These are phyloP conservation scores for Inonotus obliquus DNA, from an alignment of 1,284 basidiomycete genomes.

Conservation along the genomic window DNA sequence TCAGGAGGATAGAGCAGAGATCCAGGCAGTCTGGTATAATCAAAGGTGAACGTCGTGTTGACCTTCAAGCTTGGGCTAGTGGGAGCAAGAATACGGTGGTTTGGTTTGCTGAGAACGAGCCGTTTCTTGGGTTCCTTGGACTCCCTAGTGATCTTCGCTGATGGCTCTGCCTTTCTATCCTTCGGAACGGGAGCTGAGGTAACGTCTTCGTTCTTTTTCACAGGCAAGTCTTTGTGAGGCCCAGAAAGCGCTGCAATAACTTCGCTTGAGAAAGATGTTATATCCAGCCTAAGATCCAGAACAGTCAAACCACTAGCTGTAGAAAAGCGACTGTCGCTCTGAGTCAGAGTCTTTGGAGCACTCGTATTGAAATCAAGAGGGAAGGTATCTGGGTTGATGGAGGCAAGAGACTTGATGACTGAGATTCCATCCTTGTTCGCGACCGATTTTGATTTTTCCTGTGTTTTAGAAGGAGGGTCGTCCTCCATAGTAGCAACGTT, in stretches of 20 bases:
- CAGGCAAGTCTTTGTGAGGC: not conserved
- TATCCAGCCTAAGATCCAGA: not conserved
- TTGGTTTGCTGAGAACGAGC: conserved; percentile 8
- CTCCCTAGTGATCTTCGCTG: not conserved
- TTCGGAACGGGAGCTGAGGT: not conserved
- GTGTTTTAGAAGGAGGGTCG: too few relatives aligned
- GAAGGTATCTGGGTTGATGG: too few relatives aligned
- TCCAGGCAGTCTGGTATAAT: not conserved
- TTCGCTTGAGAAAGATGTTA: not conserved
- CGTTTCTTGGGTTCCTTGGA: conserved; percentile 1
- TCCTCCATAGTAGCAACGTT: too few relatives aligned
- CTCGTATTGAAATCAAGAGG: too few relatives aligned
- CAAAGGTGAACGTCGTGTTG: not conserved
- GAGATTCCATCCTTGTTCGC: too few relatives aligned
- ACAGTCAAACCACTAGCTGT: not conserved
- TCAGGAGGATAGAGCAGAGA: not conserved
- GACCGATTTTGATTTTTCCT: too few relatives aligned
- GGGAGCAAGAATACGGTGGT: conserved; percentile 3
- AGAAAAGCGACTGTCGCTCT: not conserved
- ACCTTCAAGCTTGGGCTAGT: conserved; percentile 8
- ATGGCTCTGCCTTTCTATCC: not conserved
- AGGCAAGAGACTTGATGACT: too few relatives aligned
- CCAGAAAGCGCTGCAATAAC: not conserved
- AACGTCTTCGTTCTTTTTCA: not conserved
- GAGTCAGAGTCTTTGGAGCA: not conserved